Conservation (phyloP, 495 filamentous ascomycete genomes). For the Hyaloscypha variabilis region DNA sequence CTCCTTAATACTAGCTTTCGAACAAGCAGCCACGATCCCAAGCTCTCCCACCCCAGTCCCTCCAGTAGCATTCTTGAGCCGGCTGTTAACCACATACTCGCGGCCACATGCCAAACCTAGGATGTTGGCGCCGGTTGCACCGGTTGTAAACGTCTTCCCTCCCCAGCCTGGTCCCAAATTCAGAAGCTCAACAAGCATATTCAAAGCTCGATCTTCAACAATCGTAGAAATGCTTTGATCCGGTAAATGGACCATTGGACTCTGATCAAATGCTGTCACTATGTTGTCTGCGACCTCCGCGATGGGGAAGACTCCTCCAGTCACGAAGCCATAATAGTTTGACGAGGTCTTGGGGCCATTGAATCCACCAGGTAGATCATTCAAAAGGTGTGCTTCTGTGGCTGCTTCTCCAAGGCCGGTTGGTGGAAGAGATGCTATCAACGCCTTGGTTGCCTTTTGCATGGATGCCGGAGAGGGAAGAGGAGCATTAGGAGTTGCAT, state of each 20-base stretch:
- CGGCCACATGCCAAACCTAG: slow-evolving; percentile 78
- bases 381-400: slow-evolving; percentile 27
- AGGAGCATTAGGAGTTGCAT: slow-evolving; percentile 23
- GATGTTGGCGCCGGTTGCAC: slow-evolving; percentile 85
- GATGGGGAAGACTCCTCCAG: slow-evolving; percentile 78
- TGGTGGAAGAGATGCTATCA: slow-evolving; percentile 19
- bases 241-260: slow-evolving; percentile 82
- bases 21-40: slow-evolving; percentile 70
- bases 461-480: slow-evolving; percentile 23
- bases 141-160: slow-evolving; percentile 82
- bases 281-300: slow-evolving; percentile 83
- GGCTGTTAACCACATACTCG: slow-evolving; percentile 61
- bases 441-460: slow-evolving; percentile 1
- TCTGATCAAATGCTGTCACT: slow-evolving; percentile 78
- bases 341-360: slow-evolving; percentile 32
- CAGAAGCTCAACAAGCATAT: slow-evolving; percentile 70
- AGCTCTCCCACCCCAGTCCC: slow-evolving; percentile 51
- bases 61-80: slow-evolving; percentile 33
- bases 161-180: slow-evolving; percentile 52
- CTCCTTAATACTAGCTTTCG: slow-evolving; percentile 59
- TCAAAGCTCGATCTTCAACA: slow-evolving; percentile 72
- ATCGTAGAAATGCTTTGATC: slow-evolving; percentile 71
- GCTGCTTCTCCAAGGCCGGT: slow-evolving; percentile 29
- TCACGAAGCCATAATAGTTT: slow-evolving; percentile 86
- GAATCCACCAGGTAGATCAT: slow-evolving; percentile 28